Conservation (phyloP, 495 filamentous ascomycete genomes). For the Neurospora pannonica region DNA sequence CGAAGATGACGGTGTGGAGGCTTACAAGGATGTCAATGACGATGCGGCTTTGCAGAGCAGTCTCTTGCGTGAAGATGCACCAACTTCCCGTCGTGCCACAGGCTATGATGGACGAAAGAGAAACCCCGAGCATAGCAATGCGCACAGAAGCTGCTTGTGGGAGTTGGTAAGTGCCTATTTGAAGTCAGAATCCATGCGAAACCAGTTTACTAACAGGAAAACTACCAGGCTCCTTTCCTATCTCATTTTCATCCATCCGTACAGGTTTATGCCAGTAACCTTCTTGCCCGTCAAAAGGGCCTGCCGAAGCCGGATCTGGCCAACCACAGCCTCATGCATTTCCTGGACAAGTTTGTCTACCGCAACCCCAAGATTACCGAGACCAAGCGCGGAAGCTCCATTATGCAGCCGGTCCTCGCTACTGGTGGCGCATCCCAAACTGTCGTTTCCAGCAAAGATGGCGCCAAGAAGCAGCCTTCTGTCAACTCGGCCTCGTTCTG, state of each 20-base stretch:
- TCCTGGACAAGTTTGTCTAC: constrained; percentile 96
- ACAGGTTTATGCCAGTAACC: constrained; percentile 65
- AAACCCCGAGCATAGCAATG: constrained; percentile 83
- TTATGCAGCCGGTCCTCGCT: constrained; percentile 88
- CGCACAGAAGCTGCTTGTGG: constrained; percentile 85
- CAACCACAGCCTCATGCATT: constrained; percentile 81
- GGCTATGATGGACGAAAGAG: constrained; percentile 82
- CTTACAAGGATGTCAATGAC: constrained; percentile 53
- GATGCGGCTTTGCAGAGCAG: constrained; percentile 22
- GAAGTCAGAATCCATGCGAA: background rate
- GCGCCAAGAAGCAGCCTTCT: constrained; percentile 36
- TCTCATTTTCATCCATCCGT: constrained; percentile 91
- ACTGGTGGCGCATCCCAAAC: constrained; percentile 50
- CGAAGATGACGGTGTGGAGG: constrained; percentile 28
- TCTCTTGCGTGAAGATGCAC: constrained; percentile 5
- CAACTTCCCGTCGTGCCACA: background rate
- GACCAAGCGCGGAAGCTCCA: constrained; percentile 61
- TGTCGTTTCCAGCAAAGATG: constrained; percentile 49
- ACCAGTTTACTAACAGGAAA: background rate
- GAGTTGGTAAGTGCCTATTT: constrained; percentile 54
- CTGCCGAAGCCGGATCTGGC: constrained; percentile 81
- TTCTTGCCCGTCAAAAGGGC: constrained; percentile 57
- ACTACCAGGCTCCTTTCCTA: constrained; percentile 53
- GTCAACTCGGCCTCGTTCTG: constrained; percentile 89
- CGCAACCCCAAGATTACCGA: constrained; percentile 69